phyloP scores from a whole-genome alignment of 495 filamentous ascomycete genomes.

The Penicillium salamii region DNA sequence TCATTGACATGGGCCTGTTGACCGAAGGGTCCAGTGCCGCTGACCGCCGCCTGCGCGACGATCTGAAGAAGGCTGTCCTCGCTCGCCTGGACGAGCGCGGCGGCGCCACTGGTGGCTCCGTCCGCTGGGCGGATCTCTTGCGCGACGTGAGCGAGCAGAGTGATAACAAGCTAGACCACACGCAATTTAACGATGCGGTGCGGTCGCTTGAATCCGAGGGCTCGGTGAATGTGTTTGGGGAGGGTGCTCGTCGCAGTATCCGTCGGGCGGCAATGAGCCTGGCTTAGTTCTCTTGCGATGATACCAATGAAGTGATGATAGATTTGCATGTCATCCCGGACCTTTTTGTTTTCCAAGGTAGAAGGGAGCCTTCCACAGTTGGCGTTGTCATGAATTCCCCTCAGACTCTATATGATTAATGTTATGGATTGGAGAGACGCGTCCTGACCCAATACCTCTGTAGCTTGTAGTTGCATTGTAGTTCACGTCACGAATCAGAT shows the following conservation, averaged over 20 bases:
- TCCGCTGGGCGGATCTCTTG: conserved; percentile 75
- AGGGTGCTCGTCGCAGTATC: conserved; percentile 79
- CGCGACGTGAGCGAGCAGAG: conserved; percentile 71
- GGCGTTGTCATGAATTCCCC: conserved; percentile 3
- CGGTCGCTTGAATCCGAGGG: conserved; percentile 82
- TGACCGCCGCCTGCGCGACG: conserved; percentile 75
- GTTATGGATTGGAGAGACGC: conserved; percentile 2
- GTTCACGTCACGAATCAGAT: neutral
- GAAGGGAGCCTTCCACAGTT: conserved; percentile 1
- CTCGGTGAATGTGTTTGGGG: conserved; percentile 72
- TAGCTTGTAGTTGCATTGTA: too few species aligned
- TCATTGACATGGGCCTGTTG: conserved; percentile 95
- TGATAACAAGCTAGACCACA: conserved; percentile 66
- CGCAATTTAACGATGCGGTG: conserved; percentile 79
- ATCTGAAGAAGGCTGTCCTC: conserved; percentile 79
- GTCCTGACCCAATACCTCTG: too few species aligned
- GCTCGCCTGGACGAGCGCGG: conserved; percentile 74
- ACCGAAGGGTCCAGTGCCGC: conserved; percentile 86
- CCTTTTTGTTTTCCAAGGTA: too few species aligned
- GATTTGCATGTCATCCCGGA: conserved; percentile 14
- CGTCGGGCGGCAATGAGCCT: conserved; percentile 50
- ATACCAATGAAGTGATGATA: conserved; percentile 22
- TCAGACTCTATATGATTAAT: conserved; percentile 2
- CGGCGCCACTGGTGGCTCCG: conserved; percentile 54
- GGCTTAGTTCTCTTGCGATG: conserved; percentile 10